Evolutionary conservation across 306 rosid species (phyloP).

Genomic region (Elaeagnus macrophylla): DNA sequence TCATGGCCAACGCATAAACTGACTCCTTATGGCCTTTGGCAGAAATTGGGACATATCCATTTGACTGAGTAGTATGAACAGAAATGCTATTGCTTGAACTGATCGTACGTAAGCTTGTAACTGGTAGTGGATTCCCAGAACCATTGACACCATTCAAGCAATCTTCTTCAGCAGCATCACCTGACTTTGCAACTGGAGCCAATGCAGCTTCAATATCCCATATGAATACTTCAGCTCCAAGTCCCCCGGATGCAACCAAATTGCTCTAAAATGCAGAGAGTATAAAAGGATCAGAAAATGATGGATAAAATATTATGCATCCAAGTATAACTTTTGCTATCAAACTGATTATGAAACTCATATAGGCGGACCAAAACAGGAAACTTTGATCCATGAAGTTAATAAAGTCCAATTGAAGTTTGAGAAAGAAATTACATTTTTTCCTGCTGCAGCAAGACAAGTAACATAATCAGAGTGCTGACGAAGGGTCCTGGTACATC

Average conservation of each 20-base stretch:
- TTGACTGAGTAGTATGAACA: conserved; percentile 56
- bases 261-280: conserved; percentile 99
- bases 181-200: conserved; percentile 53
- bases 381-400: conserved; percentile 23
- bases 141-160: conserved; percentile 64
- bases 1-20: conserved; percentile 93
- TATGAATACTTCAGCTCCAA: conserved; percentile 98
- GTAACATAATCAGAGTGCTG: conserved; percentile 94
- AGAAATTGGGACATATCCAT: conserved; percentile 75
- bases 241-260: conserved; percentile 99
- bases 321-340: conserved; percentile 19
- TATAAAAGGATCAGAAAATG: conserved; percentile 72
- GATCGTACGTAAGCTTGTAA: conserved; percentile 69
- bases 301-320: conserved; percentile 24
- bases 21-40: conserved; percentile 99
- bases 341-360: conserved; percentile 17
- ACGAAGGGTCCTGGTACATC: conserved; percentile 71
- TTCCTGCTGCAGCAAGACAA: conserved; percentile 81
- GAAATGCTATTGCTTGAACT: conserved; percentile 76
- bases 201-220: conserved; percentile 96
- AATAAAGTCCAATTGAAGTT: conserved; percentile 22
- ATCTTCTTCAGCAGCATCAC: conserved; percentile 67
- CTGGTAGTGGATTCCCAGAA: conserved; percentile 56
- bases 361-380: conserved; percentile 8
- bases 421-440: conserved; percentile 74